A percentile compares a stretch with the other conserved stretches of the same genome.
Evolutionary conservation across 495 filamentous ascomycete genomes (phyloP).

Genomic region (Staphylotrichum longicolle): DNA sequence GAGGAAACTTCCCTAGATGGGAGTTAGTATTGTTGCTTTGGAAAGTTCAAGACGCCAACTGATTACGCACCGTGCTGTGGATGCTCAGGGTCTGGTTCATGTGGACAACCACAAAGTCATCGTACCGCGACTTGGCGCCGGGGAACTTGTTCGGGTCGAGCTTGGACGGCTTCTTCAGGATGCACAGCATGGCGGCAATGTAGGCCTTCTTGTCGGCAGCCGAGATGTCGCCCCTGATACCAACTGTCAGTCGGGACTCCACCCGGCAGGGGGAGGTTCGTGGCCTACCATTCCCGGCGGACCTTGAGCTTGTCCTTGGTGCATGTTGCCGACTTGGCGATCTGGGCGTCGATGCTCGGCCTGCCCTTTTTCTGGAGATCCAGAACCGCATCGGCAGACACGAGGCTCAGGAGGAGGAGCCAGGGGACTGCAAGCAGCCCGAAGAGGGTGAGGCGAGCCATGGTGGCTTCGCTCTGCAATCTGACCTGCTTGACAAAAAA

Average conservation of each 20-base stretch:
- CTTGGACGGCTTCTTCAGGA: conserved; percentile 55
- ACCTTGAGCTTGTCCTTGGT: conserved; percentile 47
- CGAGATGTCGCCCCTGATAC: conserved; percentile 50
- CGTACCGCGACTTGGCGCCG: conserved; percentile 49
- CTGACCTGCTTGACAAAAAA: conserved; percentile 1
- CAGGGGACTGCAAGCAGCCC: conserved; percentile 33
- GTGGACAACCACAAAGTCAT: conserved; percentile 69
- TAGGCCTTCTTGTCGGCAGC: conserved; percentile 54
- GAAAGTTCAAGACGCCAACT: neutral
- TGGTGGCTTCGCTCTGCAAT: conserved; percentile 15
- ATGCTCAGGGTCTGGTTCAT: conserved; percentile 62
- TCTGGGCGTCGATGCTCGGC: conserved; percentile 36
- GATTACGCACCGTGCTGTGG: conserved; percentile 47
- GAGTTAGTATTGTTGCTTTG: neutral
- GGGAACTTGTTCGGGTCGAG: conserved; percentile 39
- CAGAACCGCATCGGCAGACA: conserved; percentile 40
- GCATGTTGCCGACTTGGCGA: conserved; percentile 48
- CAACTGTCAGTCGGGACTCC: neutral
- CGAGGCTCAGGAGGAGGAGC: conserved; percentile 29
- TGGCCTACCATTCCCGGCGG: conserved; percentile 49
- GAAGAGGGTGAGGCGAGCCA: conserved; percentile 30
- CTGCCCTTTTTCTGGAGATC: conserved; percentile 46
- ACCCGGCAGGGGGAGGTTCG: neutral
- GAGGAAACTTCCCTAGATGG: conserved; percentile 57
- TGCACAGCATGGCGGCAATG: conserved; percentile 63